Evolutionary conservation across 2,329 filamentous ascomycete species (phyloP).

Genomic region (Colletotrichum spinosum): DNA sequence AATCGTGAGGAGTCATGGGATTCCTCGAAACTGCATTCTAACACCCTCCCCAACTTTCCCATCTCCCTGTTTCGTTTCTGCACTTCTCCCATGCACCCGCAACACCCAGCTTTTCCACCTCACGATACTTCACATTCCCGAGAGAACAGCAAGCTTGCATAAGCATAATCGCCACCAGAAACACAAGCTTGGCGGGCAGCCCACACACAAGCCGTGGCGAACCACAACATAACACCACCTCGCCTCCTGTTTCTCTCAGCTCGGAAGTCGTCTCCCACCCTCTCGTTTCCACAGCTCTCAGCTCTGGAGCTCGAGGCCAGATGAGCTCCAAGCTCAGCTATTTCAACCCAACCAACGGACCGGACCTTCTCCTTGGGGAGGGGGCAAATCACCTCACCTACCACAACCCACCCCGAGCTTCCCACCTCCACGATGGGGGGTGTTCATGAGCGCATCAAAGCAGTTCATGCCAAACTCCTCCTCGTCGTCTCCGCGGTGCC

Average conservation of each 20-base stretch:
- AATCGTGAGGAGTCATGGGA: too few species aligned
- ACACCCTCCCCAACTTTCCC: too few species aligned
- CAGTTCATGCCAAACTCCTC: conserved; percentile 15
- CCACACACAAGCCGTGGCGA: too few species aligned
- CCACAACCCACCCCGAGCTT: conserved; percentile 9
- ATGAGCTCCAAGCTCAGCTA: not conserved
- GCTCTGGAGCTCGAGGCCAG: not conserved
- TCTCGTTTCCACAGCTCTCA: too few species aligned
- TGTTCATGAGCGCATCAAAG: conserved; percentile 13
- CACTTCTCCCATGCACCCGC: too few species aligned
- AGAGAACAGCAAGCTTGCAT: conserved; percentile 22
- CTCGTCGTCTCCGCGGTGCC: not conserved
- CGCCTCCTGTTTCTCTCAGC: too few species aligned
- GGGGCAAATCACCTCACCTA: not conserved
- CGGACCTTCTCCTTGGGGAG: too few species aligned
- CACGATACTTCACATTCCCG: not conserved
- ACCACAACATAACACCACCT: too few species aligned
- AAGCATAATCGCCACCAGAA: conserved; percentile 3
- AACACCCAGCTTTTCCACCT: not conserved
- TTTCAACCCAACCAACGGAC: too few species aligned
- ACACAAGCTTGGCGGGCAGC: conserved; percentile 6
- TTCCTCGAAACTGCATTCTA: too few species aligned
- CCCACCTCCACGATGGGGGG: not conserved
- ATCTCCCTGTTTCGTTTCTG: too few species aligned
- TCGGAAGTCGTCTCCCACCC: too few species aligned